Evolutionary conservation across 2,329 filamentous ascomycete genomes (phyloP).

Genomic region (Penicillium paneum): DNA sequence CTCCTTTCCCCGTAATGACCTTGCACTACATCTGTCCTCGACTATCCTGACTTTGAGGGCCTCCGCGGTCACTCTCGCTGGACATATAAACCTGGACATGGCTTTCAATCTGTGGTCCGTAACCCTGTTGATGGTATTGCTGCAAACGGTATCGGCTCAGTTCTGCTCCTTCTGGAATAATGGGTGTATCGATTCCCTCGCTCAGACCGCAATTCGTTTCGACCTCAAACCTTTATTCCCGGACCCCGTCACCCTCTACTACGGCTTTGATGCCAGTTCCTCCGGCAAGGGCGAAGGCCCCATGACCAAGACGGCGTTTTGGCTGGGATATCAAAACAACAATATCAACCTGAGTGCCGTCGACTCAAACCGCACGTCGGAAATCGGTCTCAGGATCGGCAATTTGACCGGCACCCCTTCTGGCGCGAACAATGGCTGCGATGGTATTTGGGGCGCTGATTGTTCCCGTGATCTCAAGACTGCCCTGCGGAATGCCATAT

Average conservation of each 20-base stretch:
- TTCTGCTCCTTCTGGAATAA: slow-evolving; percentile 37
- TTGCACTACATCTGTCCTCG: slow-evolving; percentile 21
- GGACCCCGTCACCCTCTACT: slow-evolving; percentile 34
- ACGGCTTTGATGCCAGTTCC: slow-evolving; percentile 34
- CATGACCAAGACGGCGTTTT: slow-evolving; percentile 38
- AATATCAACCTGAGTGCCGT: slow-evolving; percentile 28
- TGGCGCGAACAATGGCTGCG: slow-evolving; percentile 37
- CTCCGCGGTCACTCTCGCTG: slow-evolving; percentile 22
- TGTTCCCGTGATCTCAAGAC: slow-evolving; percentile 34
- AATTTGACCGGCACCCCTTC: slow-evolving; percentile 37
- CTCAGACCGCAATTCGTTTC: slow-evolving; percentile 36
- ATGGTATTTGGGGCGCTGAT: slow-evolving; percentile 35
- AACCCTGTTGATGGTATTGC: slow-evolving; percentile 20
- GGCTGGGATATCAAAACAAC: slow-evolving; percentile 34
- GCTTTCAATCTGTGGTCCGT: slow-evolving; percentile 4
- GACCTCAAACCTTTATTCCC: slow-evolving; percentile 35
- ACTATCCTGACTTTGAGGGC: slow-evolving; percentile 23
- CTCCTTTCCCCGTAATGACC: slow-evolving; percentile 18
- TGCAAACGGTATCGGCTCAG: slow-evolving; percentile 26
- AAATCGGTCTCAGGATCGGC: slow-evolving; percentile 36
- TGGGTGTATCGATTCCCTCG: slow-evolving; percentile 38
- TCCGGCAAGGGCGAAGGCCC: slow-evolving; percentile 32
- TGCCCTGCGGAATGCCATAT: slow-evolving; percentile 28
- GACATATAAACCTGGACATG: slow-evolving; percentile 18
- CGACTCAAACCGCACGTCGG: slow-evolving; percentile 35